A percentile compares a stretch with the other conserved stretches of the same genome.
Conservation (phyloP, 2,329 filamentous ascomycete genomes). For the Trichoderma sp. region DNA sequence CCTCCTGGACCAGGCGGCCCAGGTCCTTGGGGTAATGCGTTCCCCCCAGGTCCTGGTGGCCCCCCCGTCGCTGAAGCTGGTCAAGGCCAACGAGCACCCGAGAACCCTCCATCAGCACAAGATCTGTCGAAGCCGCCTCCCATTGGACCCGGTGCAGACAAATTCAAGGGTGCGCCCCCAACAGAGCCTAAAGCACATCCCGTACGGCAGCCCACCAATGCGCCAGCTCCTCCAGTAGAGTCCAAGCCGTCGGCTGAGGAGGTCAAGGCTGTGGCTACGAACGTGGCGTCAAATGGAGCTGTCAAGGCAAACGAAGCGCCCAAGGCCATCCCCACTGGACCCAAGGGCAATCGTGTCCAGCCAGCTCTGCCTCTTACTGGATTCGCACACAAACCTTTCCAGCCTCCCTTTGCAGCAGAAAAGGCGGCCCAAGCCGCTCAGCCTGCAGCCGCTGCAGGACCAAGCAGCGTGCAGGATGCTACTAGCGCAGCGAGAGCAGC, state of each 20-base stretch:
- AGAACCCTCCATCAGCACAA: conserved; percentile 13
- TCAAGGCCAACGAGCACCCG: conserved; percentile 55
- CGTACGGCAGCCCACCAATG: conserved; percentile 49
- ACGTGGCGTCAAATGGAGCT: conserved; percentile 41
- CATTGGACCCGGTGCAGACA: conserved; percentile 50
- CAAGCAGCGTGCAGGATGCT: conserved; percentile 59
- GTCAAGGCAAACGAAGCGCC: conserved; percentile 40
- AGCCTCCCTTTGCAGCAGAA: conserved; percentile 36
- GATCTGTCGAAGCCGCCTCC: conserved; percentile 22
- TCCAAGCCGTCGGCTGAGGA: conserved; percentile 63
- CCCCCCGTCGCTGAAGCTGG: conserved; percentile 64
- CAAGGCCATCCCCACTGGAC: conserved; percentile 50
- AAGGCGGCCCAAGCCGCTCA: conserved; percentile 39
- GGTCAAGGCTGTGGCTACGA: conserved; percentile 49
- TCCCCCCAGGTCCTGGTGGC: conserved; percentile 58
- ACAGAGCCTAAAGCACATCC: conserved; percentile 58
- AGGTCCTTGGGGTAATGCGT: conserved; percentile 60
- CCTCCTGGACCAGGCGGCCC: conserved; percentile 62
- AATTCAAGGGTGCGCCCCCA: conserved; percentile 51
- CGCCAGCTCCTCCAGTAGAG: conserved; percentile 65
- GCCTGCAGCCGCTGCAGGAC: conserved; percentile 39
- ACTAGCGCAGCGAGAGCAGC: conserved; percentile 75
- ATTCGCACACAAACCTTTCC: conserved; percentile 43
- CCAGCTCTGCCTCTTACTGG: conserved; percentile 67
- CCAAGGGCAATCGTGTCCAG: conserved; percentile 57